Conservation (phyloP, 2,329 filamentous ascomycete genomes). For the Lithohypha guttulata region DNA sequence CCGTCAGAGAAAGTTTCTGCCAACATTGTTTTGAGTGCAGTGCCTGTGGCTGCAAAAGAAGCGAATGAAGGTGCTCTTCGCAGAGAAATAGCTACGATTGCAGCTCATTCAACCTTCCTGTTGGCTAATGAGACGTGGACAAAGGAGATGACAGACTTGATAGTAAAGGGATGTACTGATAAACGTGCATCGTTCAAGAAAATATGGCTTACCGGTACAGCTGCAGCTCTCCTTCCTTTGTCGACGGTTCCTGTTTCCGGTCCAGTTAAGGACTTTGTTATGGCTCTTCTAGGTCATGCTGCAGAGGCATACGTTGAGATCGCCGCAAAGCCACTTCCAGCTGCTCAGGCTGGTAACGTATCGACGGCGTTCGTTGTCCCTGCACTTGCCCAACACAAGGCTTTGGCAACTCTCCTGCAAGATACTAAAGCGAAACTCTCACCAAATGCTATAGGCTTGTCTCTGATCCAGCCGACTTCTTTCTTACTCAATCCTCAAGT, state of each 20-base stretch:
- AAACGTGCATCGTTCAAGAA: conserved; percentile 71
- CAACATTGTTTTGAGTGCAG: conserved; percentile 57
- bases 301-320: conserved; percentile 66
- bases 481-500: conserved; percentile 76
- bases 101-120: conserved; percentile 52
- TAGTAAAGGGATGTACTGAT: conserved; percentile 72
- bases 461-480: conserved; percentile 61
- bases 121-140: conserved; percentile 54
- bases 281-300: conserved; percentile 40
- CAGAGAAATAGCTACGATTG: conserved; percentile 63
- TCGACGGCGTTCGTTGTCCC: conserved; percentile 56
- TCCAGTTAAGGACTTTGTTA: conserved; percentile 34
- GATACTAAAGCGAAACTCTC: conserved; percentile 5
- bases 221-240: conserved; percentile 15
- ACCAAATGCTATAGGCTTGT: conserved; percentile 47
- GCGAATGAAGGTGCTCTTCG: conserved; percentile 74
- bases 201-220: conserved; percentile 57
- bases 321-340: conserved; percentile 61
- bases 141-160: conserved; percentile 56
- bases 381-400: conserved; percentile 24
- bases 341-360: conserved; percentile 73
- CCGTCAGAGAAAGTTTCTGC: conserved; percentile 51
- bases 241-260: conserved; percentile 33
- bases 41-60: conserved; percentile 65
- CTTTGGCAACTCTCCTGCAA: not conserved